A percentile compares a stretch with the other conserved stretches of the same genome.
phyloP scores from a whole-genome alignment of 257 asterid species.

The Solanum sejunctum region DNA sequence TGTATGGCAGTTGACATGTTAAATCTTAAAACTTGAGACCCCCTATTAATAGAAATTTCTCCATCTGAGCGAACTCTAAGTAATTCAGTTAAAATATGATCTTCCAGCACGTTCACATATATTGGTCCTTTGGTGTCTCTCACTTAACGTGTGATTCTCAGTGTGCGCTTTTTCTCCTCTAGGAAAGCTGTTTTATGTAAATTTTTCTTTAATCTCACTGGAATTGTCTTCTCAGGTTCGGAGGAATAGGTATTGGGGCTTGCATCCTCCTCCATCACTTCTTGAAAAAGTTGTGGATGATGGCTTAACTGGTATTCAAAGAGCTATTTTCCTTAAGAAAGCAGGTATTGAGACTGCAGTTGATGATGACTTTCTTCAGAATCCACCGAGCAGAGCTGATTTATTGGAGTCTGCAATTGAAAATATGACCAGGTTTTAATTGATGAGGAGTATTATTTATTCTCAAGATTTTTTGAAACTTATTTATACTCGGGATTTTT shows the following conservation, averaged over 20 bases:
- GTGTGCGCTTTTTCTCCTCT: neutral
- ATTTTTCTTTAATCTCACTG: neutral
- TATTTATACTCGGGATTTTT: neutral
- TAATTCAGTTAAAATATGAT: neutral
- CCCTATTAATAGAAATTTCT: neutral
- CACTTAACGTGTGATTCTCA: neutral
- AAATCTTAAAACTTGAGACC: neutral
- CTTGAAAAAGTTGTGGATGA: constrained; percentile 88
- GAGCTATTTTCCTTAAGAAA: constrained; percentile 81
- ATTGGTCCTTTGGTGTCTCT: neutral
- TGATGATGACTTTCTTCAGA: constrained; percentile 63
- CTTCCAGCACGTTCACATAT: neutral
- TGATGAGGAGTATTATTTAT: neutral
- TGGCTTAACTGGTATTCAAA: constrained; percentile 71
- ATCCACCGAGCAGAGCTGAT: constrained; percentile 81
- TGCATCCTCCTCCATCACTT: constrained; percentile 95
- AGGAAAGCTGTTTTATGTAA: neutral
- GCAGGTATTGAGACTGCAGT: constrained; percentile 80
- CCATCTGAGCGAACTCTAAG: neutral
- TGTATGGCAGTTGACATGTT: neutral
- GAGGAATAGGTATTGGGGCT: constrained; percentile 92
- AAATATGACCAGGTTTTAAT: constrained; percentile 73
- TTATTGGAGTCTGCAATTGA: constrained; percentile 63
- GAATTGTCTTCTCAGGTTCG: constrained; percentile 55
- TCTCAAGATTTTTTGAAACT: neutral